phyloP scores from a whole-genome alignment of 2,329 filamentous ascomycete genomes.

The Pseudogymnoascus sp. region DNA sequence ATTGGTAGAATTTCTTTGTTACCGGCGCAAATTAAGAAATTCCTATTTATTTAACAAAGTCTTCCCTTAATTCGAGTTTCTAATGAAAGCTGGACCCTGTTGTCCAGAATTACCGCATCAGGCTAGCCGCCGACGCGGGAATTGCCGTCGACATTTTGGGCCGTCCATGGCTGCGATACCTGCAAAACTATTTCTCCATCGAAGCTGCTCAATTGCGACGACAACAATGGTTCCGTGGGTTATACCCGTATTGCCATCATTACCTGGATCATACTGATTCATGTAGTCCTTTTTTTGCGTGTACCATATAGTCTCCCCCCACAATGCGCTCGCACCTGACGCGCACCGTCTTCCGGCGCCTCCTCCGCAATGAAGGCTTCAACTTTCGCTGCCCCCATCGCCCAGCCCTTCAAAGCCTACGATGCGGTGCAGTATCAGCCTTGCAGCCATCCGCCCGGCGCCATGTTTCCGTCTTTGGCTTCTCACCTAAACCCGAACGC shows the following conservation, averaged over 20 bases:
- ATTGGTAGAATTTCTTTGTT: neutral
- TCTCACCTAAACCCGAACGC: constrained; percentile 52
- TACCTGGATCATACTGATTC: neutral
- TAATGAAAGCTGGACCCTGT: neutral
- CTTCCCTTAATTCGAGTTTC: neutral
- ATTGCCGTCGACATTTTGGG: constrained; percentile 8
- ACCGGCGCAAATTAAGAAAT: neutral
- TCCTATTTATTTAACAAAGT: neutral
- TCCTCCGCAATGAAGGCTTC: constrained; percentile 42
- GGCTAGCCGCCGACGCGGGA: neutral
- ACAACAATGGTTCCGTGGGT: neutral
- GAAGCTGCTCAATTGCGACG: constrained; percentile 1
- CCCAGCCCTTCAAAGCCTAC: constrained; percentile 20
- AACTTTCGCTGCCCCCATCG: constrained; percentile 26
- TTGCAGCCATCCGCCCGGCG: constrained; percentile 32
- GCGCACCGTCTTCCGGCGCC: constrained; percentile 48
- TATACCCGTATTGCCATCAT: neutral
- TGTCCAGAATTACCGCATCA: neutral
- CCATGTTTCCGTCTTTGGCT: constrained; percentile 56
- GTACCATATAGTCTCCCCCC: neutral
- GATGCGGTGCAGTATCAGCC: constrained; percentile 31
- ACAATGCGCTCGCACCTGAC: constrained; percentile 53
- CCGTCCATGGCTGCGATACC: neutral
- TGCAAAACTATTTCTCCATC: neutral
- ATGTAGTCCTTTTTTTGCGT: neutral